Base-by-base conservation (phyloP, 2,329 filamentous ascomycete genomes). In the Pseudogymnoascus sp. region DNA sequence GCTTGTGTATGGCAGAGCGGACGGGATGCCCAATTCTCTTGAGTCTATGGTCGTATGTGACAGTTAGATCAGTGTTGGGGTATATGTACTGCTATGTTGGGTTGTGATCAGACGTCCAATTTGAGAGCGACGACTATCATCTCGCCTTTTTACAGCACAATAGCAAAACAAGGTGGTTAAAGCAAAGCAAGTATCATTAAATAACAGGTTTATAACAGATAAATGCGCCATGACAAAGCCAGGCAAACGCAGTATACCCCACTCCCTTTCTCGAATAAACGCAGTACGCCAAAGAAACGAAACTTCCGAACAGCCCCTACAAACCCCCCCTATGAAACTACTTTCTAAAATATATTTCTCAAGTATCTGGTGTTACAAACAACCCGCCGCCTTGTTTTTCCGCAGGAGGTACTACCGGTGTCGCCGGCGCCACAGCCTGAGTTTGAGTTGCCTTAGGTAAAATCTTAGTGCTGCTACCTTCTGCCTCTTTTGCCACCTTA, bases 101-200 rank as follows among this genome's bases (percentile, higher is more conserved):
- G n/a, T n/a, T n/a, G n/a, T n/a, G n/a, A n/a, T n/a, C 7, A 17
- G n/a, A 9, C n/a, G 7, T 7, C 3, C 3, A n/a, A 17, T 17
- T 17, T 40, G 62, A 76, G 76, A 68, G 21, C 3, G 17, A 4
- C 4, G 17, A 13, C 35, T 2, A 17, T 17, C 2, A 17, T 17
- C 9, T 17, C n/a, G 3, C 15, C 35, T 19, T 13, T 21, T 21
- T 3, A 21, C 2, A 2, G 29, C 23, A n/a, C 23, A 50, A 10
- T 5, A 50, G 15, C 7, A 50, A 15, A 50, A 17, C 21, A 50
- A 1, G 15, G 6, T 9, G 2, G 23, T n/a, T 4, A 29, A 29
- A 33, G 31, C 31, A 53, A 53, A 29, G 46, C 26, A 53, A 15
- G 26, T 29, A 31, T 17, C 9, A 7, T 31, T 31, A 53, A 53